phyloP scores from a whole-genome alignment of 768 basidiomycete species.

The Termitomyces sp. region DNA sequence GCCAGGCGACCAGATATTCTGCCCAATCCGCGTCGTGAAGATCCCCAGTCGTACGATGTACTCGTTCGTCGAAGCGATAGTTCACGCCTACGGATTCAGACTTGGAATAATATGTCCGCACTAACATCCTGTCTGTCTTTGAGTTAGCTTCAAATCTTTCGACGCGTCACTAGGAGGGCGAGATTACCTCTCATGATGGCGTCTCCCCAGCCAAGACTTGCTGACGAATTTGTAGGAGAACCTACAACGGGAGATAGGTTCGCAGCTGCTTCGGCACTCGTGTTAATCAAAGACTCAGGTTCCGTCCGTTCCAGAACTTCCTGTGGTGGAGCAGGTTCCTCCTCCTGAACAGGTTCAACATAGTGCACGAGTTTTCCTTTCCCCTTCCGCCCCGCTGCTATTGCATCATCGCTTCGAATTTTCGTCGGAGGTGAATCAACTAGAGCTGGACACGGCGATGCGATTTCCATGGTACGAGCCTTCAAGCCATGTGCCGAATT shows the following conservation, averaged over 20 bases:
- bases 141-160: not conserved
- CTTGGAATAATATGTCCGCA: constrained; percentile 66
- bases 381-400: constrained; percentile 17
- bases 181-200: constrained; percentile 72
- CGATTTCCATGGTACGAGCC: constrained; percentile 13
- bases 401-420: constrained; percentile 8
- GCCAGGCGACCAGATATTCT: constrained; percentile 87
- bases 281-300: constrained; percentile 45
- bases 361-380: constrained; percentile 38
- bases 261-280: constrained; percentile 57
- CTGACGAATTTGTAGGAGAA: constrained; percentile 15
- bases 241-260: constrained; percentile 6
- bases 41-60: constrained; percentile 60
- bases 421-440: constrained; percentile 10
- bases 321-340: constrained; percentile 45
- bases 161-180: constrained; percentile 8
- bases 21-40: constrained; percentile 65
- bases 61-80: constrained; percentile 58
- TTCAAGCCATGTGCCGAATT: constrained; percentile 3
- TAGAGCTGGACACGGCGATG: constrained; percentile 17
- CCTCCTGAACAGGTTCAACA: constrained; percentile 19
- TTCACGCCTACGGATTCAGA: constrained; percentile 37
- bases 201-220: constrained; percentile 39
- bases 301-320: constrained; percentile 66
- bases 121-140: constrained; percentile 80